Percentiles rank a stretch among this genome's conserved stretches.
phyloP scores from a whole-genome alignment of 164 flowering plant genomes.

The Dillenia suffruticosa region DNA sequence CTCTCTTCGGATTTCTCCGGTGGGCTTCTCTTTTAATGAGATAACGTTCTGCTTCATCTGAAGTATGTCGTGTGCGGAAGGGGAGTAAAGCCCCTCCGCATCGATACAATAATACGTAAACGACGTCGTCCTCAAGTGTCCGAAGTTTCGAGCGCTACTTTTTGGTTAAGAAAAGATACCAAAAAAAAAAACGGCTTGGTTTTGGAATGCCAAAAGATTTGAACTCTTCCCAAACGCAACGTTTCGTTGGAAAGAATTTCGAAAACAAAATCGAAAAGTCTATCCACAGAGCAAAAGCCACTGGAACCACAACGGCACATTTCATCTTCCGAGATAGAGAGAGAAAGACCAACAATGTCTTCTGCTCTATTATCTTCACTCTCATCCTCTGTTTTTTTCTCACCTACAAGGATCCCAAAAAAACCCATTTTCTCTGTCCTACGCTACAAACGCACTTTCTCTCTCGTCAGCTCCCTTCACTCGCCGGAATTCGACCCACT shows the following conservation, averaged over 20 bases:
- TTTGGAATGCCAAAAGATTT: neutral
- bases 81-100: too few species aligned
- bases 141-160: too few species aligned
- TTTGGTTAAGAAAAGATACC: neutral
- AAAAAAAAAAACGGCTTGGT: neutral
- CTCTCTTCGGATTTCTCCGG: too few species aligned
- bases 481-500: constrained; percentile 20
- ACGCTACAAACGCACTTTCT: constrained; percentile 9
- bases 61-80: too few species aligned
- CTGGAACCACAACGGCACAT: neutral
- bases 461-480: constrained; percentile 13
- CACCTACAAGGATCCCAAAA: constrained; percentile 11
- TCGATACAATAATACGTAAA: too few species aligned
- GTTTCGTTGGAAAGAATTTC: neutral
- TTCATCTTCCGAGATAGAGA: neutral
- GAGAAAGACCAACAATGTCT: neutral
- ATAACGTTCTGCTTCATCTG: too few species aligned
- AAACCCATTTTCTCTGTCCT: constrained; percentile 5
- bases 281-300: neutral
- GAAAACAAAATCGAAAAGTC: neutral
- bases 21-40: too few species aligned
- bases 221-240: neutral
- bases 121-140: too few species aligned
- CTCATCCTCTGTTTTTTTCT: constrained; percentile 19
- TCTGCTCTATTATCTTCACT: constrained; percentile 7